These are phyloP conservation scores for Penicillium capsulatum DNA, from an alignment of 2,329 filamentous ascomycete species.

Conservation along the genomic window DNA sequence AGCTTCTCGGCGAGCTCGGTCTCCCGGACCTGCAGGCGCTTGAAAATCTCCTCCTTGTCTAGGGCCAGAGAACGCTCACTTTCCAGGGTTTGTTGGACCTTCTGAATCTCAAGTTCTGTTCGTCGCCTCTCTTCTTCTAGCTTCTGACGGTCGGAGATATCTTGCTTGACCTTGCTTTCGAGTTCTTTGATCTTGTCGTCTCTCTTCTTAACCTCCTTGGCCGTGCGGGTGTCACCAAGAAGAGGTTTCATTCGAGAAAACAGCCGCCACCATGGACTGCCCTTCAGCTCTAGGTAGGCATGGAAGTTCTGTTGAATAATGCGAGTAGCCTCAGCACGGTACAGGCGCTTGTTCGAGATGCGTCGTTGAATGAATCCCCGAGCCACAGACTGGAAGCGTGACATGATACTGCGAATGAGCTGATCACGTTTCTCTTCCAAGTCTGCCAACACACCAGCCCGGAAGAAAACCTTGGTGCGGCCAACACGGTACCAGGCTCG, in stretches of 20 bases:
- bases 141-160: slow-evolving; percentile 68
- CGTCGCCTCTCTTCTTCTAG: slow-evolving; percentile 89
- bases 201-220: slow-evolving; percentile 87
- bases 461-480: slow-evolving; percentile 95
- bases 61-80: slow-evolving; percentile 92
- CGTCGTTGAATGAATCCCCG: slow-evolving; percentile 85
- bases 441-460: slow-evolving; percentile 90
- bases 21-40: slow-evolving; percentile 88
- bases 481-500: slow-evolving; percentile 85
- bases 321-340: slow-evolving; percentile 86
- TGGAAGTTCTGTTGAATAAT: slow-evolving; percentile 95
- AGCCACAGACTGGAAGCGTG: slow-evolving; percentile 85
- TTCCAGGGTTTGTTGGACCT: slow-evolving; percentile 89
- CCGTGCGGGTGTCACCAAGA: slow-evolving; percentile 84
- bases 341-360: slow-evolving; percentile 86
- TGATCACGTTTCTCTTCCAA: slow-evolving; percentile 92
- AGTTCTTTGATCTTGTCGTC: slow-evolving; percentile 90
- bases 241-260: slow-evolving; percentile 94
- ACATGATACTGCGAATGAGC: slow-evolving; percentile 90
- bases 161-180: slow-evolving; percentile 74
- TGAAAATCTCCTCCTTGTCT: slow-evolving; percentile 99
- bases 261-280: slow-evolving; percentile 96
- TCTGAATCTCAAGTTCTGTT: slow-evolving; percentile 78
- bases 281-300: slow-evolving; percentile 81
- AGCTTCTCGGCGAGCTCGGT: slow-evolving; percentile 89